These are phyloP conservation scores for Mortierella antarctica DNA, from an alignment of 192 early-diverging fungal species.

Conservation along the genomic window DNA sequence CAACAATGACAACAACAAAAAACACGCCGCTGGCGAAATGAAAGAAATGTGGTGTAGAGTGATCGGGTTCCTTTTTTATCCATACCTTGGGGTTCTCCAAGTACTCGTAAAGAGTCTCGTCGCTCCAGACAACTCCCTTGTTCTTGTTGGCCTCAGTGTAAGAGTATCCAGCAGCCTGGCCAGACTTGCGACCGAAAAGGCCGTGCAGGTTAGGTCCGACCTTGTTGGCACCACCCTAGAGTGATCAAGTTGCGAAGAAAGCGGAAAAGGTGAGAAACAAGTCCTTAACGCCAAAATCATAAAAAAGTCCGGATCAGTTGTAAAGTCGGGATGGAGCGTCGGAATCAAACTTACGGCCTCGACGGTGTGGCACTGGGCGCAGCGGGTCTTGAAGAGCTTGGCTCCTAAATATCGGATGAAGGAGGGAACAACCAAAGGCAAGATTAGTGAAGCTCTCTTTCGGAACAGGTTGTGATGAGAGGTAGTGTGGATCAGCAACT, in stretches of 20 bases:
- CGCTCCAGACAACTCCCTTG: conserved; percentile 86
- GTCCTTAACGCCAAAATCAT: not conserved
- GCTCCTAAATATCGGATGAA: conserved; percentile 24
- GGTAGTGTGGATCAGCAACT: not conserved
- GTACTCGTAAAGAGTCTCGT: conserved; percentile 95
- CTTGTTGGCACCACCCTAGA: conserved; percentile 88
- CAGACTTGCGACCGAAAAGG: conserved; percentile 91
- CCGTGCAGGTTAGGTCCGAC: conserved; percentile 97
- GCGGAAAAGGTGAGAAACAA: not conserved
- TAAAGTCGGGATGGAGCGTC: not conserved
- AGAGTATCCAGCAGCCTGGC: conserved; percentile 84
- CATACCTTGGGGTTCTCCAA: conserved; percentile 96
- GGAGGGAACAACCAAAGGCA: not conserved
- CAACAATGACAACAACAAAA: not conserved
- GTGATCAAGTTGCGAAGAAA: not conserved
- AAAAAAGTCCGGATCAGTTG: not conserved
- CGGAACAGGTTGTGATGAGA: conserved; percentile 1
- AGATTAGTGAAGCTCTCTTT: not conserved
- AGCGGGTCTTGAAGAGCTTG: conserved; percentile 94
- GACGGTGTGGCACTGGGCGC: conserved; percentile 97
- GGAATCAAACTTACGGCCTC: conserved; percentile 61
- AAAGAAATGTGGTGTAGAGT: not conserved
- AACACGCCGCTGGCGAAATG: not conserved
- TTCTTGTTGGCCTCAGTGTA: conserved; percentile 95
- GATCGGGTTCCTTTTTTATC: not conserved